These are phyloP conservation scores for Adansonia grandidieri DNA, from an alignment of 441 rosid genomes.

Conservation along the genomic window DNA sequence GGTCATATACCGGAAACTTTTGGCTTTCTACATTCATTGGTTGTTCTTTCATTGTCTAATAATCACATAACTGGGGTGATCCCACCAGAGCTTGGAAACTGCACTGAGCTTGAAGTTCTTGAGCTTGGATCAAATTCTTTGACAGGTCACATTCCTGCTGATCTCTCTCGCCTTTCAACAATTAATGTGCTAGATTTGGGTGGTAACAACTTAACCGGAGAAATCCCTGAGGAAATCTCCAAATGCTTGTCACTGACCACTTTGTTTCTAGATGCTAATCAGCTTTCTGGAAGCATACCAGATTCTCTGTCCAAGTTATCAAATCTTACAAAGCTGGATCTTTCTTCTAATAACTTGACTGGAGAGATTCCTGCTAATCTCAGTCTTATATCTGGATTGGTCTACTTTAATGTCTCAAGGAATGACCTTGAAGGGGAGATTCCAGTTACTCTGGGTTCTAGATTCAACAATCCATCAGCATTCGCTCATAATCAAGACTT, in stretches of 20 bases:
- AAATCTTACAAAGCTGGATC: constrained; percentile 67
- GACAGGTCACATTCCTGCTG: constrained; percentile 70
- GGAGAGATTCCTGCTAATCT: constrained; percentile 79
- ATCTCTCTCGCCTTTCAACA: constrained; percentile 60
- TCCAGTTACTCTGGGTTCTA: constrained; percentile 60
- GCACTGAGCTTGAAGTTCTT: constrained; percentile 79
- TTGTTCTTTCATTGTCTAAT: constrained; percentile 67
- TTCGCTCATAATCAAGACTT: constrained; percentile 62
- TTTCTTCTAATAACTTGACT: constrained; percentile 76
- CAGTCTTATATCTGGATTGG: constrained; percentile 50
- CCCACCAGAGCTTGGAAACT: constrained; percentile 85
- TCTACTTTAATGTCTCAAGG: constrained; percentile 72
- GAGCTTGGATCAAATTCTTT: constrained; percentile 69
- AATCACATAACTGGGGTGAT: constrained; percentile 70
- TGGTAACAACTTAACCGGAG: constrained; percentile 71
- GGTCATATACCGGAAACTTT: constrained; percentile 80
- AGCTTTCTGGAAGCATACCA: constrained; percentile 73
- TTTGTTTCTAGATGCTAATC: constrained; percentile 62
- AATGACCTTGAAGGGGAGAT: constrained; percentile 80
- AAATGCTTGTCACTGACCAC: constrained; percentile 54
- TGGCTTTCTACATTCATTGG: constrained; percentile 71
- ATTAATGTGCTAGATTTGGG: constrained; percentile 73
- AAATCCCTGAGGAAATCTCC: constrained; percentile 62
- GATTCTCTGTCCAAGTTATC: constrained; percentile 58
- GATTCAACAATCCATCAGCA: constrained; percentile 64